Evolutionary conservation across 1,139 yeast species (phyloP).

Genomic region (Wickerhamomyces sp.): DNA sequence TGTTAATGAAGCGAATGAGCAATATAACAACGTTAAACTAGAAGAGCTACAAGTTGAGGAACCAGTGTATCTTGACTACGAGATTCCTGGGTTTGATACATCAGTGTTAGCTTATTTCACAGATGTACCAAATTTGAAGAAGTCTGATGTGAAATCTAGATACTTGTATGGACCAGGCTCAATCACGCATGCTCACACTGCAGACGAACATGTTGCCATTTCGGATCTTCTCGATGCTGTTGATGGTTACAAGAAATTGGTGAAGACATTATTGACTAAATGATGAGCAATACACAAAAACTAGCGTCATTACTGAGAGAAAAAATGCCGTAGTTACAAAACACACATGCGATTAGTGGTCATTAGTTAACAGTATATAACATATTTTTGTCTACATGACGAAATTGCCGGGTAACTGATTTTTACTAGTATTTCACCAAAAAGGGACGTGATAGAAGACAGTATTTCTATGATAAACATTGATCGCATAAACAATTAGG

Average conservation of each 20-base stretch:
- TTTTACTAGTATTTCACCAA: too few species aligned
- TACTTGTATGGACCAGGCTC: constrained; percentile 70
- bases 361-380: too few species aligned
- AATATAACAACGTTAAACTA: constrained; percentile 16
- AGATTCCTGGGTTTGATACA: constrained; percentile 61
- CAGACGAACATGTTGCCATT: constrained; percentile 50
- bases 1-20: constrained; percentile 31
- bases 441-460: too few species aligned
- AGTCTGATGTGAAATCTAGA: constrained; percentile 29
- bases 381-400: too few species aligned
- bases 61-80: constrained; percentile 40
- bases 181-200: constrained; percentile 63
- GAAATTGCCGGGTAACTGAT: too few species aligned
- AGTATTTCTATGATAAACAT: background rate
- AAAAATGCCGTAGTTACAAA: background rate
- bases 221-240: constrained; percentile 49
- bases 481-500: background rate
- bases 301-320: background rate
- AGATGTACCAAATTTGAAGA: constrained; percentile 56
- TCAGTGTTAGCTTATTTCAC: constrained; percentile 57
- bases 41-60: constrained; percentile 28
- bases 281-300: background rate
- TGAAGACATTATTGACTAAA: constrained; percentile 23
- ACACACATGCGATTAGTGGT: too few species aligned
- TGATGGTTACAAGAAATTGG: constrained; percentile 50